Percentiles rank a stretch among this genome's conserved stretches.
Conservation (phyloP, 2,329 filamentous ascomycete species). For the Plenodomus tracheiphilus region DNA sequence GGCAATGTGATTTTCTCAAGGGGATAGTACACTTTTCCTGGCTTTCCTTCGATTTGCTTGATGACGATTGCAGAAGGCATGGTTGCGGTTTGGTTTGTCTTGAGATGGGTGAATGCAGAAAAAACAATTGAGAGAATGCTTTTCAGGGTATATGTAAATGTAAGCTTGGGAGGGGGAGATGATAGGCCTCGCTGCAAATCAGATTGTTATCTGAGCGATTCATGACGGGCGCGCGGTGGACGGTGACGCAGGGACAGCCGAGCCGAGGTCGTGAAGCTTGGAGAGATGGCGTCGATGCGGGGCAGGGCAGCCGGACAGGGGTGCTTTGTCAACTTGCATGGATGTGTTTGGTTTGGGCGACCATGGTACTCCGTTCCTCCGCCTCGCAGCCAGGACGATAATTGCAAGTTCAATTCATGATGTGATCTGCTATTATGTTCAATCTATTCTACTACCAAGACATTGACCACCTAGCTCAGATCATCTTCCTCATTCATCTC, state of each 20-base stretch:
- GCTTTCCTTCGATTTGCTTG: conserved; percentile 75
- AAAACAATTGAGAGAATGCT: neutral
- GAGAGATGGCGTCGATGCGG: conserved; percentile 6
- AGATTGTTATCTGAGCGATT: neutral
- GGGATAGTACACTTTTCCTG: conserved; percentile 85
- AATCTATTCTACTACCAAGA: too few species aligned
- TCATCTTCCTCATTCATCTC: too few species aligned
- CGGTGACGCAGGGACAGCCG: conserved; percentile 14
- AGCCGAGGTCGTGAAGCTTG: conserved; percentile 12
- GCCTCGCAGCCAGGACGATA: too few species aligned
- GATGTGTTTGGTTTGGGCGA: neutral
- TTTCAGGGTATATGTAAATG: neutral
- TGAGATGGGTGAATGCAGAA: neutral
- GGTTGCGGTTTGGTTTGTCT: neutral
- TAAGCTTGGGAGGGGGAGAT: neutral
- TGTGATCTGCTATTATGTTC: too few species aligned
- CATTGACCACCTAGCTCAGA: too few species aligned
- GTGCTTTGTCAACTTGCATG: neutral
- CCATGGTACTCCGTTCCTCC: too few species aligned
- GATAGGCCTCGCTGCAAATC: neutral
- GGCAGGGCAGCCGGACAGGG: conserved; percentile 1
- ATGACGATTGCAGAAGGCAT: conserved; percentile 64
- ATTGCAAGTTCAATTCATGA: too few species aligned
- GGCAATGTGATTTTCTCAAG: conserved; percentile 43
- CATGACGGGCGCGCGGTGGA: conserved; percentile 8